These are phyloP conservation scores for Gossypium lobatum DNA, from an alignment of 441 rosid species.

Conservation along the genomic window DNA sequence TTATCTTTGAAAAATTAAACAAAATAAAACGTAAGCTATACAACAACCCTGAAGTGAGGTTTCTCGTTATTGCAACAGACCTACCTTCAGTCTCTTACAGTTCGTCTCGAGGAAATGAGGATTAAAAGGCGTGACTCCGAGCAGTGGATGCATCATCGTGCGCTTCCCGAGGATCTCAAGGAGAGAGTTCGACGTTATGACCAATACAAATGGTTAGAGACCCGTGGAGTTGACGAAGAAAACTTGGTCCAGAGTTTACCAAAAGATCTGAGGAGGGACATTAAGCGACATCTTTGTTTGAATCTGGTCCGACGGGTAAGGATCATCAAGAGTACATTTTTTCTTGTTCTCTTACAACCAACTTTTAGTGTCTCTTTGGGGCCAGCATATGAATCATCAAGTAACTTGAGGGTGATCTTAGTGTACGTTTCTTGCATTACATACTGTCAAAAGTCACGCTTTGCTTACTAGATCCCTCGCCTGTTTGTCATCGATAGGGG, in stretches of 20 bases:
- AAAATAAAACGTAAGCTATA: conserved; percentile 1
- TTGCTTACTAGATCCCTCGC: background rate
- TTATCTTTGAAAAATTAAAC: background rate
- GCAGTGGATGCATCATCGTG: conserved; percentile 96
- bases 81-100: conserved; percentile 71
- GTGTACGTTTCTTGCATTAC: background rate
- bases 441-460: background rate
- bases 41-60: background rate
- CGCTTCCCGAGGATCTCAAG: conserved; percentile 67
- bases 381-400: background rate
- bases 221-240: conserved; percentile 74
- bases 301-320: conserved; percentile 86
- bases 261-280: conserved; percentile 87
- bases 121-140: conserved; percentile 92
- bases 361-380: background rate
- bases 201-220: conserved; percentile 75
- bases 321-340: background rate
- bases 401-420: background rate
- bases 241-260: conserved; percentile 70
- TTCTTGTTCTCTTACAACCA: background rate
- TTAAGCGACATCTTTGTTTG: conserved; percentile 87
- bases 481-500: background rate
- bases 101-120: conserved; percentile 96
- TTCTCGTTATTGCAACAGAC: conserved; percentile 48
- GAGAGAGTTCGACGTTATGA: conserved; percentile 65